A percentile compares a stretch with the other conserved stretches of the same genome.
Conservation (phyloP, 2,329 filamentous ascomycete genomes). For the Trichoderma polysporum region DNA sequence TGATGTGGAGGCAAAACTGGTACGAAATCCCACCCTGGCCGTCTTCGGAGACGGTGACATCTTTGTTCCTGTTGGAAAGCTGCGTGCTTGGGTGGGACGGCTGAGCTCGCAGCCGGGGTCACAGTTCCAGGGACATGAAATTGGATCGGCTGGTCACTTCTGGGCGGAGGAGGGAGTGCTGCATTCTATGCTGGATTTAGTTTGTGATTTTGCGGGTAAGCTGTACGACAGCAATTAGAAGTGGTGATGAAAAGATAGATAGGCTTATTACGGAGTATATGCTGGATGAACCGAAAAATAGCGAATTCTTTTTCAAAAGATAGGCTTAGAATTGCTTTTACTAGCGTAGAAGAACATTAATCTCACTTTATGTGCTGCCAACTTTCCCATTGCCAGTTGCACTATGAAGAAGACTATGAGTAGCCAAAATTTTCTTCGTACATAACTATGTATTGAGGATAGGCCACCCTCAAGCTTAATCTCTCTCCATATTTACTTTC, state of each 20-base stretch:
- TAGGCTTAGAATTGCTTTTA: not conserved
- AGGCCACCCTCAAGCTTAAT: not conserved
- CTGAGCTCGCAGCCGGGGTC: slow-evolving; percentile 47
- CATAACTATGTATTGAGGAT: not conserved
- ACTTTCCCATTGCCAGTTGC: not conserved
- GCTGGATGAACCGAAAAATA: not conserved
- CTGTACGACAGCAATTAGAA: slow-evolving; percentile 20
- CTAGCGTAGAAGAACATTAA: not conserved
- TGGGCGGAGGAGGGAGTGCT: slow-evolving; percentile 58
- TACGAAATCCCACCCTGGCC: slow-evolving; percentile 61
- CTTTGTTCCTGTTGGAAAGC: slow-evolving; percentile 66
- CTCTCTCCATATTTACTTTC: not conserved
- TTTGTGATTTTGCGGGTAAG: slow-evolving; percentile 31
- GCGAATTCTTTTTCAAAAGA: not conserved
- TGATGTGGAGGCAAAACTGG: slow-evolving; percentile 54
- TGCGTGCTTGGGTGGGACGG: slow-evolving; percentile 64
- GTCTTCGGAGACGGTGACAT: slow-evolving; percentile 74
- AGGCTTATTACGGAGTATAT: not conserved
- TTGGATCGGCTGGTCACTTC: slow-evolving; percentile 60
- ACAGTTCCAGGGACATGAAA: slow-evolving; percentile 47
- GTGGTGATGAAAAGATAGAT: not conserved
- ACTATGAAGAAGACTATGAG: not conserved
- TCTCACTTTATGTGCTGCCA: too few species aligned
- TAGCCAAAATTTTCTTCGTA: not conserved
- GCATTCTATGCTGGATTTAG: slow-evolving; percentile 29